Evolutionary conservation across 768 basidiomycete genomes (phyloP), one percentile per base, ranked within the genome.

Genomic region (Wakefieldia striispora): DNA sequence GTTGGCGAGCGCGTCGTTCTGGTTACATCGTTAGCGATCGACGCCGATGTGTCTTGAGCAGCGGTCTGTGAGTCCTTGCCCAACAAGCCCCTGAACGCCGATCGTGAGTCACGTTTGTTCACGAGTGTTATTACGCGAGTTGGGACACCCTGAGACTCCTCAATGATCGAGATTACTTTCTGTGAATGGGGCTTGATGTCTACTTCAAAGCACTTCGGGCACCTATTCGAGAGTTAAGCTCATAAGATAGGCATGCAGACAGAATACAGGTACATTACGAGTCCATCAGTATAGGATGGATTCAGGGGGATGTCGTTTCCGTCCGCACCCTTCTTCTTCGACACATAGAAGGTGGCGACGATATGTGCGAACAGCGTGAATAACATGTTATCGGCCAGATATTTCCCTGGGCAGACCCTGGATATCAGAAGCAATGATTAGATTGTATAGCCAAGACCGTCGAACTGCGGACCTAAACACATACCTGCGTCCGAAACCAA

Each of bases 361-460:
- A 50, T 41, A 27, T 46, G 16, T 12, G 55, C 50, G n/a, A 57
- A 20, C 9, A 57, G 9, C 31, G 42, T 40, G 19, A 55, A 57
- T 16, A 57, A 12, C 11, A 46, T 47, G 21, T 56, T 47, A 21
- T 57, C 49, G 1, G 45, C 56, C 35, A 55, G 29, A 40, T 43
- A 21, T 45, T 43, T 42, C 7, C 56, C 56, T 11, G 56, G 56
- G 13, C 56, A 57, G 13, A 50, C 43, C 31, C 55, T 57, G n/a
- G n/a, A 24, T 39, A n/a, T n/a, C n/a, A n/a, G 13, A 33, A 29
- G 13, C 12, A 29, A 29, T 12, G 17, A 34, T 39, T 12, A 13
- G 11, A 13, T 2, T 29, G 29, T 29, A 13, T n/a, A 14, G 7
- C n/a, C 13, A 43, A 2, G 1, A 5, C 20, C 17, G 7, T 24